Base-by-base conservation (phyloP, 805 yeast species). In the Lipomyces kockii region DNA sequence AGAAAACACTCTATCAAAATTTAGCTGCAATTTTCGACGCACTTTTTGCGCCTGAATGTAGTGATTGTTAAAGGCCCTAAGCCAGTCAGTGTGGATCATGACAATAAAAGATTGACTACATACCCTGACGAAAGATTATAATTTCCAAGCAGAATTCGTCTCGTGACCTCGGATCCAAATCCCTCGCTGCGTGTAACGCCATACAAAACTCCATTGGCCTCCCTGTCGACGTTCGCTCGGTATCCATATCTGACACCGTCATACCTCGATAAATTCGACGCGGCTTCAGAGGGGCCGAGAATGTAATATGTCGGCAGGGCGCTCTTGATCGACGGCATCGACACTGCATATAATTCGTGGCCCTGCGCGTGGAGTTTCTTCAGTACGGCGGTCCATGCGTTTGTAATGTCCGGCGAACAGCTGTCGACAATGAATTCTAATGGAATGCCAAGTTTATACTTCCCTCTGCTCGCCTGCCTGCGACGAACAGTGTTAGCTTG, bases 181-280 rank as follows among this genome's bases (percentile, higher is more conserved):
- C 89, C 90, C 6, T 73, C 73, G 0, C 85, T 74, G 68, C 98
- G 82, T 1, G 95, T 90, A 2, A 82, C 79, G 0, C 85, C 83
- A 72, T 83, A 86, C n/a, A 83, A 78, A 37, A 82, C 77, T 29
- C 80, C 77, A 2, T 74, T 75, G 3, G 76, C 74, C 62, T 65
- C 76, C 53, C 56, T 65, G 65, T 78, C 77, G 0, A 71, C 68
- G 37, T 74, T 77, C 0, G 84, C 81, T 51, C 90, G 80, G 64
- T 75, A 78, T 0, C 98, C 98, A 76, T 89, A 95, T 64, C 98
- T 82, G 25, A 93, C 80, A 2, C 99, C 99, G 78, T 95, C 99
- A 75, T 84, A 95, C 39, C 98, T 82, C 0, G 97, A 85, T 60
- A 95, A 82, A 75, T 95, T 95, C 0, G 98, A 94, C 0, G 96